Evolutionary conservation across 2,329 filamentous ascomycete genomes (phyloP).

Genomic region (Aspergillus fumigatiaffinis): DNA sequence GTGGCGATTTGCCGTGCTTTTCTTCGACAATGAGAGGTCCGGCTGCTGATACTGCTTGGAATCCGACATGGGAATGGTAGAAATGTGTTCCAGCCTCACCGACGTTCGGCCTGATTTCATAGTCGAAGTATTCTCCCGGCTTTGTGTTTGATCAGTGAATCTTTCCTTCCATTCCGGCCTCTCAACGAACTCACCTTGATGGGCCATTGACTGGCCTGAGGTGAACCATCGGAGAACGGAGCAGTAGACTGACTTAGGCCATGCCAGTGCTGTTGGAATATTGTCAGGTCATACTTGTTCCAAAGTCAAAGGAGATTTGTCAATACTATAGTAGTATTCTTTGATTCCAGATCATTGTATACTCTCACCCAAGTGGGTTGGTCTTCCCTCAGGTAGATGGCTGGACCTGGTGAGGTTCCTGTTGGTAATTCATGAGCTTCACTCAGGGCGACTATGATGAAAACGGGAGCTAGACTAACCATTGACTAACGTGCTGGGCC

Average conservation of each 20-base stretch:
- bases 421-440: too few relatives aligned
- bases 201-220: conserved; percentile 61
- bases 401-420: too few relatives aligned
- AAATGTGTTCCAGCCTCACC: conserved; percentile 62
- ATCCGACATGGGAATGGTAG: conserved; percentile 64
- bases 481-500: too few relatives aligned
- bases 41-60: conserved; percentile 57
- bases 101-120: conserved; percentile 54
- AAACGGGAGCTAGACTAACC: too few relatives aligned
- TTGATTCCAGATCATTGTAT: conserved; percentile 53
- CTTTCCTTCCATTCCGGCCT: too few relatives aligned
- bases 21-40: conserved; percentile 58
- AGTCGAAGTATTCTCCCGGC: conserved; percentile 56
- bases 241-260: conserved; percentile 57
- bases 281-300: background rate
- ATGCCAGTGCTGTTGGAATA: conserved; percentile 58
- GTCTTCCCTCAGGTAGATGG: too few relatives aligned
- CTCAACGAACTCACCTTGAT: conserved; percentile 34
- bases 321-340: conserved; percentile 55
- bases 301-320: conserved; percentile 11
- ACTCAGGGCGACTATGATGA: too few relatives aligned
- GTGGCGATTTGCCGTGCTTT: too few relatives aligned
- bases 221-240: conserved; percentile 62
- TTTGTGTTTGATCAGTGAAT: conserved; percentile 42
- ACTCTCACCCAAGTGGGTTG: conserved; percentile 50